phyloP scores from a whole-genome alignment of 495 filamentous ascomycete genomes.

The Lophiostoma macrostomum region DNA sequence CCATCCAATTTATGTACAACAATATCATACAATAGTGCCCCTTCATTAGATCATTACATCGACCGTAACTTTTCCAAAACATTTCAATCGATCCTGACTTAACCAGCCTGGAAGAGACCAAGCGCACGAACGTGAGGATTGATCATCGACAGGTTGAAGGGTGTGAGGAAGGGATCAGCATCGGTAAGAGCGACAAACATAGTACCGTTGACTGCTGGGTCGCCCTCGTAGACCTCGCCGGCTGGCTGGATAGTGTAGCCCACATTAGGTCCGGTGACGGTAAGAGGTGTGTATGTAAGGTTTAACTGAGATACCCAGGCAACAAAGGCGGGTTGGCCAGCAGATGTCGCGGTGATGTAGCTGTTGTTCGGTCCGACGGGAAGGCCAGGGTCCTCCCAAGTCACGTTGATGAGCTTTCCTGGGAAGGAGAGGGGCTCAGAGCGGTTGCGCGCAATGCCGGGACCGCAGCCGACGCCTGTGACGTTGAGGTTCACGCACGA shows the following conservation, averaged over 20 bases:
- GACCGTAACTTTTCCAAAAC: too few species aligned
- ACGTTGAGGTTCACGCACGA: constrained; percentile 53
- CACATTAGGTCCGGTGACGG: constrained; percentile 49
- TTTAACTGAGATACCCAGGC: constrained; percentile 83
- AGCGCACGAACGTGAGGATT: constrained; percentile 78
- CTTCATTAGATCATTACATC: too few species aligned
- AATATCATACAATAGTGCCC: too few species aligned
- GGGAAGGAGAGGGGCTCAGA: constrained; percentile 68
- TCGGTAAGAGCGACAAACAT: constrained; percentile 79
- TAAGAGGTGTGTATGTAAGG: constrained; percentile 72
- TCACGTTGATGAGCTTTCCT: constrained; percentile 66
- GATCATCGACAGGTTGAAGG: constrained; percentile 69
- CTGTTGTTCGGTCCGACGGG: constrained; percentile 75
- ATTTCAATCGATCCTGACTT: too few species aligned
- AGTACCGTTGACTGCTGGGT: constrained; percentile 72
- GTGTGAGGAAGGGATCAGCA: constrained; percentile 61
- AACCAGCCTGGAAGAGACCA: constrained; percentile 78
- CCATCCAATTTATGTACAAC: too few species aligned
- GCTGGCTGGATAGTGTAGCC: constrained; percentile 70
- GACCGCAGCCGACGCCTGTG: constrained; percentile 55
- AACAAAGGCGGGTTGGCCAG: constrained; percentile 62
- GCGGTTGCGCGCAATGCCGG: constrained; percentile 65
- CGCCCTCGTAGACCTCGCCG: constrained; percentile 56
- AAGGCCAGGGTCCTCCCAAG: constrained; percentile 70
- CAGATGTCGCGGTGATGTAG: constrained; percentile 65